Conservation (phyloP, 208 protist genomes). For the Vickermania spadyakhi region DNA sequence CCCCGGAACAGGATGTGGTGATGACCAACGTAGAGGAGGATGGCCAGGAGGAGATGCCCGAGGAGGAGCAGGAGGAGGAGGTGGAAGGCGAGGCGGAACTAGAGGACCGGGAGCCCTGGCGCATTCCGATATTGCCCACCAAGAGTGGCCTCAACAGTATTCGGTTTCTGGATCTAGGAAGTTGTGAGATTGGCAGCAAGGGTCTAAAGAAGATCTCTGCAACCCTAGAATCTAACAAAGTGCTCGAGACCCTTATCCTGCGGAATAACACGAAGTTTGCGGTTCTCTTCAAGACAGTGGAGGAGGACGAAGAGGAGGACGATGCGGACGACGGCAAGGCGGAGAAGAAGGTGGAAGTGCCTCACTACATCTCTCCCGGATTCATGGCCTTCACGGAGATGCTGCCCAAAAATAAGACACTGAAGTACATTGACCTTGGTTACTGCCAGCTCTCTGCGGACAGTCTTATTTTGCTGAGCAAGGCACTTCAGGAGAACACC, state of each 20-base stretch:
- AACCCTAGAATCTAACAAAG: conserved; percentile 35
- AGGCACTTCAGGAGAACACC: conserved; percentile 28
- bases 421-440: conserved; percentile 52
- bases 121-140: conserved; percentile 12
- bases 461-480: conserved; percentile 28
- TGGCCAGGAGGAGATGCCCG: conserved; percentile 4
- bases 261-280: conserved; percentile 43
- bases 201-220: conserved; percentile 41
- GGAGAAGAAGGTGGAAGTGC: conserved; percentile 17
- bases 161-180: conserved; percentile 50
- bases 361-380: conserved; percentile 24
- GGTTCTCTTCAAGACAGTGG: conserved; percentile 2
- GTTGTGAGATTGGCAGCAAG: conserved; percentile 46
- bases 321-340: conserved; percentile 8
- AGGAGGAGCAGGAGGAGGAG: conserved; percentile 2
- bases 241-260: conserved; percentile 51
- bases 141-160: conserved; percentile 57
- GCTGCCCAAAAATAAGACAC: conserved; percentile 32
- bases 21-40: conserved; percentile 12
- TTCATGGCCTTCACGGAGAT: conserved; percentile 33
- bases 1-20: conserved; percentile 12
- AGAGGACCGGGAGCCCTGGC: conserved; percentile 13
- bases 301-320: conserved; percentile 10
- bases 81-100: conserved; percentile 13
- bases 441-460: conserved; percentile 46